These are phyloP conservation scores for Vitis hybrid DNA, from an alignment of 177 flowering plant species.

Conservation along the genomic window DNA sequence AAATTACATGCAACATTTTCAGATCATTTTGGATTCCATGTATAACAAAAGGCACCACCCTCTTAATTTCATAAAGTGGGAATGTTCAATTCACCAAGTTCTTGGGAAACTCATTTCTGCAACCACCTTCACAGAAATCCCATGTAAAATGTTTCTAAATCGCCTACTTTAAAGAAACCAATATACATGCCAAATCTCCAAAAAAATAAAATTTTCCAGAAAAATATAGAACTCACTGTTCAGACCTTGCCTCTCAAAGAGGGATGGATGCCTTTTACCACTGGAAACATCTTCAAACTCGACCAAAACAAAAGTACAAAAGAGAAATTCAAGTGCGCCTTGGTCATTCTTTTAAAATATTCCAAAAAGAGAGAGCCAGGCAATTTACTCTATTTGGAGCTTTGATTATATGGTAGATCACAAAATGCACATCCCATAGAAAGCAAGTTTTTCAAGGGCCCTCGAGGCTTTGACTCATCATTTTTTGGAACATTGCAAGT, in stretches of 20 bases:
- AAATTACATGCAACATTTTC: constrained; percentile 38
- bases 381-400: background rate
- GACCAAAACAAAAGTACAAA: background rate
- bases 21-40: background rate
- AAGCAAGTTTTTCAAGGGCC: constrained; percentile 27
- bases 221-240: background rate
- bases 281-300: no score
- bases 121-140: no score
- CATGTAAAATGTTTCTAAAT: no score
- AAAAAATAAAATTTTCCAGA: background rate
- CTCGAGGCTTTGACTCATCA: constrained; percentile 35
- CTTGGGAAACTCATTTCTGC: background rate
- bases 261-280: no score
- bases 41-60: constrained; percentile 3
- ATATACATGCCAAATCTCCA: no score
- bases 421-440: constrained; percentile 14
- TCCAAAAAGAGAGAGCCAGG: background rate
- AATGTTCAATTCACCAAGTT: background rate
- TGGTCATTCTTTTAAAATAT: background rate
- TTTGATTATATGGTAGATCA: constrained; percentile 7
- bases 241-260: no score
- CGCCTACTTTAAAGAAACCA: no score
- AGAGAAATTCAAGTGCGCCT: background rate
- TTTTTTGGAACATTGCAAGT: constrained; percentile 39
- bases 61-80: constrained; percentile 3